Base-by-base conservation (phyloP, 2,329 filamentous ascomycete species). In the Fusarium fracticaudum region DNA sequence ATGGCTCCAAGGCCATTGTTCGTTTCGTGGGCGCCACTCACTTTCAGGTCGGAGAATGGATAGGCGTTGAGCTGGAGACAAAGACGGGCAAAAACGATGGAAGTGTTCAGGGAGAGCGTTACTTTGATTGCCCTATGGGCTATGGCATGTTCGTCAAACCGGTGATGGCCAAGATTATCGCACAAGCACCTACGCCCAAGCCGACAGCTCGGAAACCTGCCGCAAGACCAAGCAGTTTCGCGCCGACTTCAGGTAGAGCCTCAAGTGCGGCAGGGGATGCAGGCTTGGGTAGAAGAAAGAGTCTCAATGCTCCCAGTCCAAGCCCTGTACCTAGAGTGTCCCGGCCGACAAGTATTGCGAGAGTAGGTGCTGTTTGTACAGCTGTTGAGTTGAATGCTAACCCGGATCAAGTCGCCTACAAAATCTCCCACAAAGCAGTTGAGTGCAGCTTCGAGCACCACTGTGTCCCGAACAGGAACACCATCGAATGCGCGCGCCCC, bases 1-100 rank as follows among this genome's bases (percentile, higher is more conserved):
- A 98, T 83, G 93, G 93, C 79, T 92, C 93, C 77, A 89, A 89
- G 77, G 96, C 90, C 76, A 89, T 89, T 69, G 89, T 99, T 74
- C 94, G 94, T 78, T 99, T 94, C 83, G 86, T 94, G 69, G 96
- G 96, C 78, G 86, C 88, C 63, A 94, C 96, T 43, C 86, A 89
- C 77, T 98, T 98, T 83, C 91, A 94, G 66, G 86, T 88, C 11
- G 96, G 95, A 72, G 91, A 93, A 71, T 98, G 95, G 94, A 87
- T 98, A 67, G 96, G 96, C 73, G 90, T 98, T 68, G 95, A 98
- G 85, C 89, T 98, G 64, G 91, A 94, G 60, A 92, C 94, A 53
- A 87, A 91, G 60, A 90, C 89, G 26, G 96, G 96, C 38, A 98
- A 98, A 86, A 98, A 98, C 78, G 94, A 98, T 87, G 96, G 96